Evolutionary conservation across 2,329 filamentous ascomycete species (phyloP), one percentile per base, ranked within the genome.

Genomic region (Phaeoacremonium minimum): DNA sequence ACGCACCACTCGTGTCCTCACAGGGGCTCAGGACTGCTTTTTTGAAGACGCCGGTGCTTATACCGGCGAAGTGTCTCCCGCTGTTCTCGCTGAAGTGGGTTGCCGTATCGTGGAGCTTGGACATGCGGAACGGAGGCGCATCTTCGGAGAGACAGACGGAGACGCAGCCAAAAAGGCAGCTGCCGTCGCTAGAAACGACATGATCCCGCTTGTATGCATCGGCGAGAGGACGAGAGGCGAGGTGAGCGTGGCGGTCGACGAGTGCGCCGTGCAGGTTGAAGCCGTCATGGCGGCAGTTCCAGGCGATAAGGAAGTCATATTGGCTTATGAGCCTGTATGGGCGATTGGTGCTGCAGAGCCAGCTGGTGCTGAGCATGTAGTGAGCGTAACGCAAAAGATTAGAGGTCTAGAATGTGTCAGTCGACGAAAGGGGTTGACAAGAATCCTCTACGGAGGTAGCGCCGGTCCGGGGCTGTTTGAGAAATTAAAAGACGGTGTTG

Each of bases 291-390:
- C 64, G 1, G 73, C 69, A 0, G 64, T 91, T 7, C 72, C 80
- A 1, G 66, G 67, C 9, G 68, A 77, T 13, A 75, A 79, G 0
- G 82, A 88, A 32, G 73, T 93, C 5, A 75, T 91, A 6, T 71
- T 94, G 39, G 87, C 87, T 1, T 94, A 94, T 53, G 87, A 94
- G 65, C 87, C 87, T 7, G 86, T 93, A 2, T 94, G 87, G 87
- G 87, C 87, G 1, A 94, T 93, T 58, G 87, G 87, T 1, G 81
- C 86, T 8, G 66, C 73, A 2, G 67, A 82, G 50, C 87, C 87
- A 3, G 87, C 87, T 0, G 73, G 73, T 7, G 75, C 81, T 14
- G 80, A 82, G 43, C 83, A 94, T 53, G 84, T 94, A 1, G 73
- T 83, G 4, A 73, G 69, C 26, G 85, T 93, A 3, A 80, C 85